Base-by-base conservation (phyloP, 495 filamentous ascomycete species). In the Neurospora africana region DNA sequence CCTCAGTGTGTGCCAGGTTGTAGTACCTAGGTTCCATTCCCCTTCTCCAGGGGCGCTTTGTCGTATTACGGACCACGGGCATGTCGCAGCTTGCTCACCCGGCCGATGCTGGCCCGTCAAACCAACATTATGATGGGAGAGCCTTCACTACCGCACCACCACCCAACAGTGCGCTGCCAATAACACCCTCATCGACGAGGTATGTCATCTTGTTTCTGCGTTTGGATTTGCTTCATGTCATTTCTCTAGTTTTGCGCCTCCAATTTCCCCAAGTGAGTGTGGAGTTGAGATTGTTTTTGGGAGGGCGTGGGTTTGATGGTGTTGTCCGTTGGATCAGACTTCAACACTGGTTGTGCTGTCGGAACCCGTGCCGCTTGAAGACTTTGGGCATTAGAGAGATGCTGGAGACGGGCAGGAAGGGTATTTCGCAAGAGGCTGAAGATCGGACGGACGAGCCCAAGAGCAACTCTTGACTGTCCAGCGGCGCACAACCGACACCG, bases 51-150 rank as follows among this genome's bases (percentile, higher is more conserved):
- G 53, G 53, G 53, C 53, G 53, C 53, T 65, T 65, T 73, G 73
- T 72, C 71, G 78, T 78, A 78, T 77, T 73, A 77, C 72, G 73
- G 76, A 80, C 78, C 53, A 35, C 53, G 53, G 53, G 53, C 81
- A 82, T 85, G 83, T 85, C 83, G 79, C 83, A 84, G 79, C 79
- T 80, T 76, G 79, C 79, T 76, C 79, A 79, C 76, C 80, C 79
- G 75, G 76, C 72, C 76, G 78, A 79, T 76, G 74, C 82, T 75
- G 77, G 73, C 76, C 79, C 76, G 75, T 73, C 79, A 74, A 78
- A 79, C 77, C 78, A 72, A 71, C 75, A 71, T 78, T 79, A 70
- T 65, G 74, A 69, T 75, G 74, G 75, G 38, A 53, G 69, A 70
- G 69, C 68, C 19, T 37, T 61, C n/a, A 37, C 44, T 33, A 70